Base-by-base conservation (phyloP, 257 asterid species). In the Lantana camara region DNA sequence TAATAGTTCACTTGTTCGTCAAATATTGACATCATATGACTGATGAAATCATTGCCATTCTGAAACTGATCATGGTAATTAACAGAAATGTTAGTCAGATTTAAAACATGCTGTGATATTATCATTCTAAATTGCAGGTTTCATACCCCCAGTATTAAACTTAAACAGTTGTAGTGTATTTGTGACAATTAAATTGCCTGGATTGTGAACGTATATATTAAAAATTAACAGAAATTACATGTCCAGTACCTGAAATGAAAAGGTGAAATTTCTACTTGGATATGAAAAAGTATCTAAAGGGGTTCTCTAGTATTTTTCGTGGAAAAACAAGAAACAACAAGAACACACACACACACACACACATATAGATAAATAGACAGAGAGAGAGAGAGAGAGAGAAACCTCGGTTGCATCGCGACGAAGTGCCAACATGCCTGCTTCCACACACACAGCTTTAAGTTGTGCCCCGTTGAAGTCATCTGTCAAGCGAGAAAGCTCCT, bases 381-480 rank as follows among this genome's bases (percentile, higher is more conserved):
- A 15, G 23, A 20, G 54, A 47, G 53, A 20, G 54, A 48, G 54
- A 49, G 32, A 49, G 55, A 49, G 55, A 21, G n/a, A 21, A 9
- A 21, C 66, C 97, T 92, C 97, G 13, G 98, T 87, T 52, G 97
- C 98, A 81, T 93, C 98, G 5, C 96, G 96, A 7, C 97, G 92
- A 40, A 93, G 97, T 27, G 97, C 98, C 60, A 85, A 69, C 98
- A 89, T 93, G 82, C 98, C 98, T 3, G 97, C 98, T 76, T 93
- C 98, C 9, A 93, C 97, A 69, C 97, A 89, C 42, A 93, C 98
- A 27, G 98, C 97, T 83, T 93, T 93, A 52, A 93, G 83, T 45
- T 93, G 98, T 22, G 98, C 98, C 57, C 98, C 97, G 30, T 93
- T 93, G 73, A 93, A 93, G 78, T 93, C 98, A 62, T 93, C 96